Base-by-base conservation (phyloP, 768 basidiomycete species). In the Pisolithus orientalis region DNA sequence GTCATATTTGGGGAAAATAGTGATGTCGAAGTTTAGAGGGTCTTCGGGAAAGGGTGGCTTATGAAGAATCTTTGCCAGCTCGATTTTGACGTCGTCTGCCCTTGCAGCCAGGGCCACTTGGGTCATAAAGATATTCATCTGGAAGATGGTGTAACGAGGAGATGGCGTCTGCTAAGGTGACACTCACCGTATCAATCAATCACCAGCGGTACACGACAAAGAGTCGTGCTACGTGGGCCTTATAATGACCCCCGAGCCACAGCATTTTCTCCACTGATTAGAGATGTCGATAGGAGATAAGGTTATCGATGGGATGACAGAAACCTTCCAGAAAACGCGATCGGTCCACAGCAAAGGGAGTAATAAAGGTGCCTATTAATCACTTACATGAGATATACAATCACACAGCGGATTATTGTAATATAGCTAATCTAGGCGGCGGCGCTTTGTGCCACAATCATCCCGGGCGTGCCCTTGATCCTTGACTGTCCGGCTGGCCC, bases 391-490 rank as follows among this genome's bases (percentile, higher is more conserved):
- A 13, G n/a, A 32, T 47, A 32, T 47, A 47, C 45, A 47, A 14
- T 29, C 21, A 53, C 50, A 47, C 62, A 62, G 34, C 13, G 14
- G 11, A 14, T 34, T 14, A 34, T 34, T 14, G 14, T 28, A 60
- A 17, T 37, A 59, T 57, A 53, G 52, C 69, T 71, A 82, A 57
- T 82, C 80, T 57, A 83, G 58, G 53, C 82, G 77, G 59, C 82
- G 72, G 55, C 81, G 77, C 59, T 84, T 84, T 39, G 77, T 80
- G 43, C 70, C 66, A 53, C 72, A 63, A 39, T 65, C 65, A 54
- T 69, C 70, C 51, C 61, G 61, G 48, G 64, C 65, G 32, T 65
- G 64, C 61, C 71, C 73, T 42, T 59, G 60, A 49, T 60, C 53
- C 53, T 44, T 17, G 43, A 44, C 46, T 49, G 55, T 37, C 28